A percentile compares a stretch with the other conserved stretches of the same genome.
phyloP scores from a whole-genome alignment of 2,329 filamentous ascomycete genomes.

The Sporothrix phasma region DNA sequence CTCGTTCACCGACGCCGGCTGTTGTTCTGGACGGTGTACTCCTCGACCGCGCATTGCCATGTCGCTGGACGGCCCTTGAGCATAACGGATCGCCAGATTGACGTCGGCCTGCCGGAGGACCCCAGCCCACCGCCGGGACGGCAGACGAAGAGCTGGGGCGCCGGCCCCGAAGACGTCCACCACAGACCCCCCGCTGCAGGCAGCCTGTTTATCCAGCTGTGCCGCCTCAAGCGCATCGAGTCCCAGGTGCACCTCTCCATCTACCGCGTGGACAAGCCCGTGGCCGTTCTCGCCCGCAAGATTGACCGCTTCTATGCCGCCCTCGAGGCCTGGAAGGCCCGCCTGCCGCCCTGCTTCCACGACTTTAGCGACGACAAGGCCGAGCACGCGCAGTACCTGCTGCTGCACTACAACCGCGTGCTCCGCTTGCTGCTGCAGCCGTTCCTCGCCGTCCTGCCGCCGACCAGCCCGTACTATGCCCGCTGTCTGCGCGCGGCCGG shows the following conservation, averaged over 20 bases:
- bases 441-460: slow-evolving; percentile 37
- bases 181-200: too few relatives aligned
- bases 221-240: slow-evolving; percentile 28
- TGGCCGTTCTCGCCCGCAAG: slow-evolving; percentile 35
- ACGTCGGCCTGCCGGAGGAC: slow-evolving; percentile 33
- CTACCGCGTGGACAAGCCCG: slow-evolving; percentile 38
- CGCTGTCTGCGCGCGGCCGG: slow-evolving; percentile 33
- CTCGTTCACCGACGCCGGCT: slow-evolving; percentile 33
- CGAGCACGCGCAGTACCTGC: slow-evolving; percentile 29
- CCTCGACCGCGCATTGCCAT: slow-evolving; percentile 39
- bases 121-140: background rate
- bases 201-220: background rate
- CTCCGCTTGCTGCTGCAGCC: slow-evolving; percentile 42
- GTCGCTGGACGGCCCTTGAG: slow-evolving; percentile 41
- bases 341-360: background rate
- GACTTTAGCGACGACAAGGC: slow-evolving; percentile 16
- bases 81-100: slow-evolving; percentile 41
- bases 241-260: slow-evolving; percentile 46
- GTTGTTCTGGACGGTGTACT: slow-evolving; percentile 44
- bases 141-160: too few relatives aligned
- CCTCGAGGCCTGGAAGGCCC: slow-evolving; percentile 34
- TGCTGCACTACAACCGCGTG: slow-evolving; percentile 40
- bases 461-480: slow-evolving; percentile 36
- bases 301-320: slow-evolving; percentile 35
- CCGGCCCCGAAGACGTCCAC: too few relatives aligned